Evolutionary conservation across 108 stramenopile species (phyloP), one percentile per base, ranked within the genome.

Genomic region (Schizochytrium sp.): DNA sequence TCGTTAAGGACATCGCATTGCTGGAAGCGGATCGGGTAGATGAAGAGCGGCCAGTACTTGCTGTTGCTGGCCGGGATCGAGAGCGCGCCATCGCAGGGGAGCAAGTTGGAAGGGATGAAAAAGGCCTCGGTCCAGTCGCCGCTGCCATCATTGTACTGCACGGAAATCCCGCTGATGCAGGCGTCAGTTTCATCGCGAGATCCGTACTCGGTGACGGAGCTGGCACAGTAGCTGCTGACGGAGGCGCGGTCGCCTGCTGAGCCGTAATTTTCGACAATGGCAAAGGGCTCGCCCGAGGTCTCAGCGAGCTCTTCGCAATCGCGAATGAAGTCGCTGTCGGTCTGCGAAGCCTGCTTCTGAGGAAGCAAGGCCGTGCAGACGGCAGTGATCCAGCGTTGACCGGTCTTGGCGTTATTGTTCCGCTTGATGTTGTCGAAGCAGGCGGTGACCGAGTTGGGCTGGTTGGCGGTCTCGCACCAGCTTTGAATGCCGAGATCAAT

Each of bases 1-100:
- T 34, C 34, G 34, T 34, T 34, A 34, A 34, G 34, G 34, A 34
- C 34, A 34, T 69, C 63, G 63, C 63, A 69, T 23, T 83, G 76
- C 45, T 47, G 43, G 51, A 83, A 83, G 51, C 76, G 76, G 51
- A 83, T 53, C n/a, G 76, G 76, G 76, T 83, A 83, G 76, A 47
- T 21, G 76, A 83, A 83, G 63, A 69, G 63, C 41, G 63, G 63
- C 63, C 8, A 12, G 41, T 69, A 69, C 3, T 69, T 4, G 1
- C 14, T 16, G 16, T 83, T 53, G 51, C 16, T 45, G 0, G 76
- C 76, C 2, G 76, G 51, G 23, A 83, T 47, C 48, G 19, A 8
- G 28, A 83, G 51, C 76, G 44, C 43, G 76, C 51, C 28, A 5
- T 83, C 28, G 51, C 76, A 83, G 10, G 76, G 76, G 12, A 6